phyloP scores from a whole-genome alignment of 139 green algal genomes.

The Tetraselmis striata region DNA sequence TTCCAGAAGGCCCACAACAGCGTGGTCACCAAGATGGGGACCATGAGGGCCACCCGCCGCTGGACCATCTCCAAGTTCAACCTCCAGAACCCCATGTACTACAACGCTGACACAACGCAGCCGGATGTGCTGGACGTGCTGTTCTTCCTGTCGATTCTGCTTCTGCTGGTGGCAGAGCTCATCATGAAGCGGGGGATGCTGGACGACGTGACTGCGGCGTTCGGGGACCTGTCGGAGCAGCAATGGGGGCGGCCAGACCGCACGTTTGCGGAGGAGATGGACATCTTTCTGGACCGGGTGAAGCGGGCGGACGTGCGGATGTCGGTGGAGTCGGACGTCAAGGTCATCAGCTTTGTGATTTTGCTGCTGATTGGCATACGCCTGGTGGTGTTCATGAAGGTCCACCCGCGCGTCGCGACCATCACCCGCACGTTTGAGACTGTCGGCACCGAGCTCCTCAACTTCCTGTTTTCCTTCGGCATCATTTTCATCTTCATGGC shows the following conservation, averaged over 20 bases:
- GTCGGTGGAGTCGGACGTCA: background rate
- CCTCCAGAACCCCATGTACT: background rate
- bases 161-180: background rate
- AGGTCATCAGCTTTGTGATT: background rate
- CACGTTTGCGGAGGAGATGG: background rate
- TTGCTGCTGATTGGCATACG: background rate
- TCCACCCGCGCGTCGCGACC: background rate
- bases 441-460: background rate
- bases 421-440: background rate
- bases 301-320: background rate
- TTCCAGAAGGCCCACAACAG: background rate
- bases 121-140: background rate
- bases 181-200: background rate
- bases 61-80: background rate
- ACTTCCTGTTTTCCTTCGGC: background rate
- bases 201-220: background rate
- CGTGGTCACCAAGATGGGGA: background rate
- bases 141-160: background rate
- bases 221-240: background rate
- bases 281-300: background rate
- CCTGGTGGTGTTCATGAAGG: background rate
- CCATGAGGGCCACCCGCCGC: background rate
- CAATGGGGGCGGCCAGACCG: background rate
- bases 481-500: background rate
- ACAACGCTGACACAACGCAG: background rate